A percentile compares a stretch with the other conserved stretches of the same genome.
phyloP scores from a whole-genome alignment of 495 filamentous ascomycete species.

The Aspergillus conjunctus region DNA sequence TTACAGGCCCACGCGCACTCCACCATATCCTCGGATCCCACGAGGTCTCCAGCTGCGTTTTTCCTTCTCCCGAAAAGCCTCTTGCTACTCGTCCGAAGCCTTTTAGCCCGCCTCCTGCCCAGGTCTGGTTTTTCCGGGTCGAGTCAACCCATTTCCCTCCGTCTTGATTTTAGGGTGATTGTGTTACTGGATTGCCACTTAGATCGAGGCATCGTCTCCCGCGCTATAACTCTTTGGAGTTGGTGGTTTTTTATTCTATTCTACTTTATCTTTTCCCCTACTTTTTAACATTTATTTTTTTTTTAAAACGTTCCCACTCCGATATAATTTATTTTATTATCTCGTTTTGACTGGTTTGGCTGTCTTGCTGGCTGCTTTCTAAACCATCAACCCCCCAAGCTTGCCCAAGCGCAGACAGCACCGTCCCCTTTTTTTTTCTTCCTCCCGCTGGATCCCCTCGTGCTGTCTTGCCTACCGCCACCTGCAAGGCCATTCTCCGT shows the following conservation, averaged over 20 bases:
- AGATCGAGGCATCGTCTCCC: slow-evolving; percentile 33
- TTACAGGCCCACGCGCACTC: slow-evolving; percentile 45
- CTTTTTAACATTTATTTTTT: slow-evolving; percentile 19
- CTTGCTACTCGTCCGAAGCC: slow-evolving; percentile 32
- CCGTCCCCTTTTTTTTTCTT: slow-evolving; percentile 29
- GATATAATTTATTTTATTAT: slow-evolving; percentile 16
- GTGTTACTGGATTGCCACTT: slow-evolving; percentile 29
- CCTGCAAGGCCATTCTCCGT: slow-evolving; percentile 52
- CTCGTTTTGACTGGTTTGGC: slow-evolving; percentile 23
- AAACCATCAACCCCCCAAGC: slow-evolving; percentile 28
- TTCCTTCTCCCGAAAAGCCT: slow-evolving; percentile 34
- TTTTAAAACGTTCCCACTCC: slow-evolving; percentile 15
- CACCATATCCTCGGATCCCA: slow-evolving; percentile 50
- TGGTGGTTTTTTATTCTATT: slow-evolving; percentile 24
- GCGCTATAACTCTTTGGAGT: slow-evolving; percentile 30
- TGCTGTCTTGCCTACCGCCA: slow-evolving; percentile 44
- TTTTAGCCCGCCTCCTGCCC: slow-evolving; percentile 36
- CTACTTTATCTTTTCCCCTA: slow-evolving; percentile 27
- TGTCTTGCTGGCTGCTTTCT: slow-evolving; percentile 29
- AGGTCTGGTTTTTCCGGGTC: slow-evolving; percentile 34
- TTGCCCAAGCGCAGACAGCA: slow-evolving; percentile 27
- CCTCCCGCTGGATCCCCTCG: slow-evolving; percentile 36
- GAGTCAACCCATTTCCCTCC: slow-evolving; percentile 35
- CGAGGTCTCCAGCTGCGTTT: slow-evolving; percentile 37
- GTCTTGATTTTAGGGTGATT: slow-evolving; percentile 36